These are phyloP conservation scores for Schizosaccharomyces octosporus DNA, from an alignment of 805 yeast species.

Conservation along the genomic window DNA sequence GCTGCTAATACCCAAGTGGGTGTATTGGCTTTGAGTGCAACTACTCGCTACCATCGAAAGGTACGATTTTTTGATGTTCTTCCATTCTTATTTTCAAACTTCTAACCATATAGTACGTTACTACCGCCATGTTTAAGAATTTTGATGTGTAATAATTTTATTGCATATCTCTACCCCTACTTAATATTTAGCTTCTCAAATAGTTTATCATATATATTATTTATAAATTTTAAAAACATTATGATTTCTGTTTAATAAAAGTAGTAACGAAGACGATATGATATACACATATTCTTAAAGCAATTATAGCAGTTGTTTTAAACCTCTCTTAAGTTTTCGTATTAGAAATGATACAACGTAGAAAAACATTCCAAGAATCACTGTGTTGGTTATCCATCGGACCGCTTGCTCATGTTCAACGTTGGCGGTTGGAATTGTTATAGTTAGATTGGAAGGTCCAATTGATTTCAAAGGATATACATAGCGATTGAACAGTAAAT, in stretches of 20 bases:
- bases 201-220: too few species aligned
- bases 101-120: background rate
- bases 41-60: conserved; percentile 64
- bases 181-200: too few species aligned
- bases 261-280: too few species aligned
- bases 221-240: too few species aligned
- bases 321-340: too few species aligned
- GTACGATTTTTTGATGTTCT: background rate
- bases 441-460: background rate
- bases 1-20: conserved; percentile 85
- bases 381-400: background rate
- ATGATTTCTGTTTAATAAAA: too few species aligned
- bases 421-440: background rate
- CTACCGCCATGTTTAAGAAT: background rate
- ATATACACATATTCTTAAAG: too few species aligned
- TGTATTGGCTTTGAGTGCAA: conserved; percentile 78
- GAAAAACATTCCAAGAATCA: background rate
- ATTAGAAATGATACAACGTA: background rate
- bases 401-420: background rate
- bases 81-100: too few species aligned
- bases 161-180: background rate
- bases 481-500: background rate
- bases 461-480: background rate
- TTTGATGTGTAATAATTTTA: background rate
- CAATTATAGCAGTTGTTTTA: too few species aligned